Conservation (phyloP, 306 rosid genomes). For the Parietaria judaica region DNA sequence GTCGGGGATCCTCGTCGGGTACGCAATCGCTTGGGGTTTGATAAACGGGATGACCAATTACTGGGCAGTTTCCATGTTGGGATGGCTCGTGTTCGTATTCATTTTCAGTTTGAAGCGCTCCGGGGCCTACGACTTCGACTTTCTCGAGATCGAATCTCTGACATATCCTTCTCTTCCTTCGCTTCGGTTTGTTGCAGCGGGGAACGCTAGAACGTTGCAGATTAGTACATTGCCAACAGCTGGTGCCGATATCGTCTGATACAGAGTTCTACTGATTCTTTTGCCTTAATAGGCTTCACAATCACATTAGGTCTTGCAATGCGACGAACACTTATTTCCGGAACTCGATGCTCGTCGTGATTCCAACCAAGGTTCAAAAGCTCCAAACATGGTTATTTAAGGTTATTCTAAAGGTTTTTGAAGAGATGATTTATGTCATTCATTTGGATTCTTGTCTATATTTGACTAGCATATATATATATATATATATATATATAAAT, state of each 20-base stretch:
- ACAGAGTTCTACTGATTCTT: constrained; percentile 17
- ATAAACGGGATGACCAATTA: constrained; percentile 85
- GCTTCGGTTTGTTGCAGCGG: constrained; percentile 63
- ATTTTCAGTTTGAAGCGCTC: constrained; percentile 76
- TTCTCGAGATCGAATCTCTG: constrained; percentile 89
- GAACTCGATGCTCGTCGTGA: constrained; percentile 7
- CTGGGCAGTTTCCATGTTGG: constrained; percentile 79
- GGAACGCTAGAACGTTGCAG: constrained; percentile 72
- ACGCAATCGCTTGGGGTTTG: constrained; percentile 96
- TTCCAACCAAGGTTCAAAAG: no score
- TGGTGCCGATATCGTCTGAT: constrained; percentile 63
- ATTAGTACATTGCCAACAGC: constrained; percentile 64
- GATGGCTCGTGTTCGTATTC: constrained; percentile 66
- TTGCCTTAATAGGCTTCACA: constrained; percentile 20
- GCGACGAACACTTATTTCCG: constrained; percentile 25
- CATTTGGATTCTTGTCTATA: constrained; percentile 4
- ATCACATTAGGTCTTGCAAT: constrained; percentile 23
- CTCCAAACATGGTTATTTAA: no score
- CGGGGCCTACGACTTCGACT: constrained; percentile 50
- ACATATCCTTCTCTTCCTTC: constrained; percentile 73
- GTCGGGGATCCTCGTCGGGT: constrained; percentile 86
- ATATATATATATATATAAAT: constrained; percentile 6
- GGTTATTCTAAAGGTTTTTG: not conserved
- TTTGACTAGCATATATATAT: constrained; percentile 7
- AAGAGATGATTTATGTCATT: not conserved